These are phyloP conservation scores for Avicennia marina DNA, from an alignment of 257 asterid species.

Conservation along the genomic window DNA sequence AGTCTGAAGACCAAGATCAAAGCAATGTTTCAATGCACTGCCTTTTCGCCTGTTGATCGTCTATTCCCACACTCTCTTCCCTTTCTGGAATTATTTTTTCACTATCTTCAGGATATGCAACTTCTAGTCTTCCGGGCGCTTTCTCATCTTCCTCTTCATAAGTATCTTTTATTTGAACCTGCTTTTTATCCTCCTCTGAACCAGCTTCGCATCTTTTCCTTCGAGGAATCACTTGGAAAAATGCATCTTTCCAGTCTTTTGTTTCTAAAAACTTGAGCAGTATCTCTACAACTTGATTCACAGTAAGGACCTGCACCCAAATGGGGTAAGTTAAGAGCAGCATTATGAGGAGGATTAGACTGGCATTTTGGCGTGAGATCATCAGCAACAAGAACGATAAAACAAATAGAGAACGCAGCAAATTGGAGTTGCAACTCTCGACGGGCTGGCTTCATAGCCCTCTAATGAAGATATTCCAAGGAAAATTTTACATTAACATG, in stretches of 20 bases:
- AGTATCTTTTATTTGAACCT: constrained; percentile 23
- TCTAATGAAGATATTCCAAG: too few relatives aligned
- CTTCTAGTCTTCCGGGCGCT: constrained; percentile 13
- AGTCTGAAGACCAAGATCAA: background rate
- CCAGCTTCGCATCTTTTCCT: constrained; percentile 70
- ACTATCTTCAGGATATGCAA: constrained; percentile 1
- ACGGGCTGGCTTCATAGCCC: too few relatives aligned
- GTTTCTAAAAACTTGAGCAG: constrained; percentile 74
- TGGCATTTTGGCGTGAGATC: background rate
- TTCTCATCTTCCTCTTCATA: constrained; percentile 24
- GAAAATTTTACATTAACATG: too few relatives aligned
- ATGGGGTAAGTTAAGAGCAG: constrained; percentile 5
- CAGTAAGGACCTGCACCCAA: constrained; percentile 74
- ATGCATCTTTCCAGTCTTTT: constrained; percentile 76
- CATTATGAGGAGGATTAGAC: background rate
- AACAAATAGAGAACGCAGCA: too few relatives aligned
- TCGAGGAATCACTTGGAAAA: constrained; percentile 83
- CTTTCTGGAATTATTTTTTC: constrained; percentile 16
- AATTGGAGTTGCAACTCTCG: too few relatives aligned
- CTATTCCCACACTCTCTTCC: constrained; percentile 20
- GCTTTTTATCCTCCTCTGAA: constrained; percentile 25
- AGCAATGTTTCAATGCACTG: constrained; percentile 43
- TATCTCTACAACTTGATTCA: constrained; percentile 92
- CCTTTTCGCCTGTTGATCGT: constrained; percentile 45
- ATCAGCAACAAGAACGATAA: background rate